These are phyloP conservation scores for Colletotrichum nymphaeae DNA, from an alignment of 2,329 filamentous ascomycete genomes.

Conservation along the genomic window DNA sequence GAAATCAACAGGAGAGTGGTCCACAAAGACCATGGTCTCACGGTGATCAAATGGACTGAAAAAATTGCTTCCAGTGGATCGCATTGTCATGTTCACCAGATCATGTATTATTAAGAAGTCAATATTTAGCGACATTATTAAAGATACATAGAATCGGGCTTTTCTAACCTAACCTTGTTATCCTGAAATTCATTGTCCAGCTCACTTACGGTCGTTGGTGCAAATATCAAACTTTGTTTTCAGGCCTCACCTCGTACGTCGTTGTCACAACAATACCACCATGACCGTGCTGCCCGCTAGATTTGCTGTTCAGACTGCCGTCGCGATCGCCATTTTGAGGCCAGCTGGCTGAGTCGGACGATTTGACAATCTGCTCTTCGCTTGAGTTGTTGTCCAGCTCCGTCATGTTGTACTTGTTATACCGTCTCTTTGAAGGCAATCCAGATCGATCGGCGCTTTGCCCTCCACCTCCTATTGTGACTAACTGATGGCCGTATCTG, in stretches of 20 bases:
- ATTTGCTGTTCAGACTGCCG: slow-evolving; percentile 1
- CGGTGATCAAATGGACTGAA: no score
- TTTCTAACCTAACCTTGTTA: no score
- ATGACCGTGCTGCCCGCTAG: slow-evolving; percentile 15
- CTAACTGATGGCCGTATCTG: slow-evolving; percentile 40
- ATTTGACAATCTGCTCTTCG: slow-evolving; percentile 45
- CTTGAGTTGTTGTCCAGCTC: slow-evolving; percentile 45
- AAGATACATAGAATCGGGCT: no score
- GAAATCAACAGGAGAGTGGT: no score
- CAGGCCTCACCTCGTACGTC: slow-evolving; percentile 21
- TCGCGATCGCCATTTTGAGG: not conserved
- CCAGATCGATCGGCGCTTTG: slow-evolving; percentile 20
- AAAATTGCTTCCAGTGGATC: no score
- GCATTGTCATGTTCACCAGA: no score
- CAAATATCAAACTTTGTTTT: not conserved
- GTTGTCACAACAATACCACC: slow-evolving; percentile 22
- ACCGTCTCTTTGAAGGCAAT: slow-evolving; percentile 12
- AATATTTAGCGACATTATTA: no score
- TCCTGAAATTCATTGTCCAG: not conserved
- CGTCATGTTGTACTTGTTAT: slow-evolving; percentile 34
- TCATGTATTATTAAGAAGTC: not conserved
- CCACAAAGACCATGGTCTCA: no score
- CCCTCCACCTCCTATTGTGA: slow-evolving; percentile 41
- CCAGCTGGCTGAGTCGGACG: slow-evolving; percentile 25
- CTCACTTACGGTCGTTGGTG: no score